Evolutionary conservation across 2,329 filamentous ascomycete genomes (phyloP).

Genomic region (Nemania diffusa): DNA sequence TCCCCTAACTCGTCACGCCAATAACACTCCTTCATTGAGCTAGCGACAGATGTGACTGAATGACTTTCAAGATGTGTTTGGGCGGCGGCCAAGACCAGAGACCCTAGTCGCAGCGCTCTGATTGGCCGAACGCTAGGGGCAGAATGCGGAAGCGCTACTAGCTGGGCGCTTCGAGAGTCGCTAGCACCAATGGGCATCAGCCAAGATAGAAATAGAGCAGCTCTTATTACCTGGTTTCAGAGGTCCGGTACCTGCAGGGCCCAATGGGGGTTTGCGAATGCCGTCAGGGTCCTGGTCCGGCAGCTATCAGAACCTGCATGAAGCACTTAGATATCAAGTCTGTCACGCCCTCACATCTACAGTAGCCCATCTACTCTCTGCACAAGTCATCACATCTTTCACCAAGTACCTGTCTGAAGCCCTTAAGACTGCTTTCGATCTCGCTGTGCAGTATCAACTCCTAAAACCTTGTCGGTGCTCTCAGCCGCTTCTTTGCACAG

Average conservation of each 20-base stretch:
- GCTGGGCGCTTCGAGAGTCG: constrained; percentile 42
- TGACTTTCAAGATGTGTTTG: constrained; percentile 29
- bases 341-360: constrained; percentile 1
- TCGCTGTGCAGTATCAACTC: constrained; percentile 14
- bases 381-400: constrained; percentile 43
- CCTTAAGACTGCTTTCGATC: constrained; percentile 22
- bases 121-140: constrained; percentile 28
- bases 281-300: constrained; percentile 21
- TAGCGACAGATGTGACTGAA: constrained; percentile 45
- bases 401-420: constrained; percentile 30
- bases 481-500: constrained; percentile 6
- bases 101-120: constrained; percentile 37
- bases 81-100: constrained; percentile 34
- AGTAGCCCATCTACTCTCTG: constrained; percentile 34
- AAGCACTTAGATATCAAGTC: constrained; percentile 36
- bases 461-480: constrained; percentile 22
- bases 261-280: constrained; percentile 37
- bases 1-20: constrained; percentile 31
- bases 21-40: constrained; percentile 7
- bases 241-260: constrained; percentile 31
- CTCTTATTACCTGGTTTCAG: constrained; percentile 40
- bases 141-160: constrained; percentile 34
- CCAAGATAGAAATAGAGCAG: constrained; percentile 39
- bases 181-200: constrained; percentile 39
- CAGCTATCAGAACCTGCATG: constrained; percentile 41